A percentile compares a stretch with the other conserved stretches of the same genome.
Evolutionary conservation across 2,329 filamentous ascomycete genomes (phyloP).

Genomic region (Colletotrichum zoysiae): DNA sequence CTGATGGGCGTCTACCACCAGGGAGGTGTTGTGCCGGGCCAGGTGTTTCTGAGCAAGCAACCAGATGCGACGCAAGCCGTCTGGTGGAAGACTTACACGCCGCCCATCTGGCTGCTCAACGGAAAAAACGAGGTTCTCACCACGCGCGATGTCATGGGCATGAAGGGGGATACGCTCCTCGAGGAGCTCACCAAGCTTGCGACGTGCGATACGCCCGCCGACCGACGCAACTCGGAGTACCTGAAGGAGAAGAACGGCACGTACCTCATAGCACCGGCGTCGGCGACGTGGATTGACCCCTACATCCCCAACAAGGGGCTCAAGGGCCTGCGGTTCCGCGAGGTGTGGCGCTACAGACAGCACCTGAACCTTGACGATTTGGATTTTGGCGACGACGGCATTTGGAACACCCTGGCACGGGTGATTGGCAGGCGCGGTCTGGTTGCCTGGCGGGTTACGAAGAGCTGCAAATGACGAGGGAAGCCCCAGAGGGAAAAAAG

Average conservation of each 20-base stretch:
- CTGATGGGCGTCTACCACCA: constrained; percentile 88
- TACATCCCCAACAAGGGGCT: constrained; percentile 71
- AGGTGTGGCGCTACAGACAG: constrained; percentile 75
- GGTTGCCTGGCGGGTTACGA: constrained; percentile 74
- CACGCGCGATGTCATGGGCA: constrained; percentile 81
- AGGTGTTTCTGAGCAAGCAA: constrained; percentile 79
- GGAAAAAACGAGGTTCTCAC: constrained; percentile 79
- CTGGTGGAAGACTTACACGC: constrained; percentile 91
- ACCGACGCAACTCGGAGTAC: constrained; percentile 67
- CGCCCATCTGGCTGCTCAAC: constrained; percentile 83
- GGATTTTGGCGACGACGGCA: constrained; percentile 81
- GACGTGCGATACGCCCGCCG: constrained; percentile 72
- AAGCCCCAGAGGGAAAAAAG: neutral
- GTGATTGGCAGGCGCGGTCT: constrained; percentile 75
- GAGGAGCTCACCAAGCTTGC: constrained; percentile 69
- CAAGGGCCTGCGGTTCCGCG: constrained; percentile 72
- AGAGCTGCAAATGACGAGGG: constrained; percentile 60
- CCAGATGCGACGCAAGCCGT: constrained; percentile 76
- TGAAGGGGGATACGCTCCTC: constrained; percentile 71
- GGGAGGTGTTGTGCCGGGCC: constrained; percentile 80
- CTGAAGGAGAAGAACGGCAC: constrained; percentile 73
- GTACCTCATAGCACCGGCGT: constrained; percentile 80
- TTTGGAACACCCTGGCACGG: constrained; percentile 77
- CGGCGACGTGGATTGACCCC: constrained; percentile 76
- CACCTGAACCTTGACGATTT: constrained; percentile 86